Evolutionary conservation across 1,284 basidiomycete genomes (phyloP).

Genomic region (Pterula multifida): DNA sequence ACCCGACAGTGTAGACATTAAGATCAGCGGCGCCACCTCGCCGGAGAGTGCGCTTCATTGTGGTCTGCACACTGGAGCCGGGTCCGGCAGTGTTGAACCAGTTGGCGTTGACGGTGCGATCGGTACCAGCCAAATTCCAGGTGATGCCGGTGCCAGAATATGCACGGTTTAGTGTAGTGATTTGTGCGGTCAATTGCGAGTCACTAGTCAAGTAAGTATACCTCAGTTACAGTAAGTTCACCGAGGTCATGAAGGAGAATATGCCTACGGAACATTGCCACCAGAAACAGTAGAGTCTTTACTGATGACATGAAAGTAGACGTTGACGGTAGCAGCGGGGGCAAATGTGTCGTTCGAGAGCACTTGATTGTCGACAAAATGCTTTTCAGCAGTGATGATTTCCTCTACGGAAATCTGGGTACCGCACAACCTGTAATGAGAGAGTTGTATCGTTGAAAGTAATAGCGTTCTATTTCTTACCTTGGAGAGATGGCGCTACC

Average conservation of each 20-base stretch:
- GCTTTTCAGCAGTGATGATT: constrained; percentile 16
- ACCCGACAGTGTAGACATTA: constrained; percentile 29
- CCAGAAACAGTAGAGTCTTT: constrained; percentile 16
- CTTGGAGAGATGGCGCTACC: not conserved
- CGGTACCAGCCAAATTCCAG: constrained; percentile 21
- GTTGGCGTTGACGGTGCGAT: constrained; percentile 21
- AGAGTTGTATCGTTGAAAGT: not conserved
- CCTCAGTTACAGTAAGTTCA: not conserved
- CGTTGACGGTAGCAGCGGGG: constrained; percentile 14
- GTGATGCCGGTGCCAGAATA: constrained; percentile 21
- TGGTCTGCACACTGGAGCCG: constrained; percentile 18
- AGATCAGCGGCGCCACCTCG: constrained; percentile 21
- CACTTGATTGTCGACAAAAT: constrained; percentile 17
- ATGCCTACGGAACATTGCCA: constrained; percentile 20
- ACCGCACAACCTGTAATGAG: constrained; percentile 14
- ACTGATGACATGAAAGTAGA: constrained; percentile 25
- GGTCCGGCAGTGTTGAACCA: constrained; percentile 26
- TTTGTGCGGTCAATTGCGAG: constrained; percentile 19
- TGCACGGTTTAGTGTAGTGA: constrained; percentile 23
- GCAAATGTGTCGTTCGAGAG: constrained; percentile 13
- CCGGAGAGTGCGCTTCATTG: constrained; percentile 27
- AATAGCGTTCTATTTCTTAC: not conserved
- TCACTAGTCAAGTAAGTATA: constrained; percentile 11
- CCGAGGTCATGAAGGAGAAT: not conserved
- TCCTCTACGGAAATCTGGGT: constrained; percentile 15